Evolutionary conservation across 169 alveolate genomes (phyloP), one percentile per base, ranked within the genome.

Genomic region (Cryptosporidium xiaoi): DNA sequence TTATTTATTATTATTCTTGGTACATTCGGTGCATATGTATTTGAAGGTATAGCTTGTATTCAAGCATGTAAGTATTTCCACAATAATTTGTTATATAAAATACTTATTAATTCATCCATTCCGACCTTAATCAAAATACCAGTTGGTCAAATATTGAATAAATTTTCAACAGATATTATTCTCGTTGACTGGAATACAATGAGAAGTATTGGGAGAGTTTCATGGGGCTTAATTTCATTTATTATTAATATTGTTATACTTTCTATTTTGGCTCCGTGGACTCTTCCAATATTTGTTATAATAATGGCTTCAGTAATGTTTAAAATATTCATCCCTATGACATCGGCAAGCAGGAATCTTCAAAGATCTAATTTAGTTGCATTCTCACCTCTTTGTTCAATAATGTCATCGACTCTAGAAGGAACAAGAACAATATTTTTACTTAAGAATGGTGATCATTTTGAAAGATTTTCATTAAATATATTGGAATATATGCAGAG

Each of bases 261-360:
- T 20, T 20, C 69, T n/a, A 44, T 56, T 13, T 66, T 77, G n/a
- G 87, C 87, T 40, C 87, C 87, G n/a, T 77, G 87, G 87, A 56
- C 87, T 2, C 18, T 77, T 7, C 87, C 87, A 10, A 77, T 77
- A 2, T 56, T 77, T 40, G 27, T 56, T 31, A 6, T 77, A 20
- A 77, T 77, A 33, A 60, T 77, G 71, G 64, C 29, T 3, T 51
- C 56, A 1, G 24, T 77, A 20, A 27, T 62, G 0, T 27, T 24
- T 18, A 60, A 24, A 10, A 62, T 56, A 12, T 60, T 77, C 33
- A 29, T 77, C 8, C 87, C 87, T 33, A 77, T 77, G 71, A 62
- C 56, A 12, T 58, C 71, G 2, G 87, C 87, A 3, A 62, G 77
- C 18, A 77, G 87, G 36, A 77, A 77, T 20, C 46, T 77, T 16